Percentiles rank a stretch among this genome's conserved stretches.
Conservation (phyloP, 306 rosid genomes). For the Abrus pulchellus region DNA sequence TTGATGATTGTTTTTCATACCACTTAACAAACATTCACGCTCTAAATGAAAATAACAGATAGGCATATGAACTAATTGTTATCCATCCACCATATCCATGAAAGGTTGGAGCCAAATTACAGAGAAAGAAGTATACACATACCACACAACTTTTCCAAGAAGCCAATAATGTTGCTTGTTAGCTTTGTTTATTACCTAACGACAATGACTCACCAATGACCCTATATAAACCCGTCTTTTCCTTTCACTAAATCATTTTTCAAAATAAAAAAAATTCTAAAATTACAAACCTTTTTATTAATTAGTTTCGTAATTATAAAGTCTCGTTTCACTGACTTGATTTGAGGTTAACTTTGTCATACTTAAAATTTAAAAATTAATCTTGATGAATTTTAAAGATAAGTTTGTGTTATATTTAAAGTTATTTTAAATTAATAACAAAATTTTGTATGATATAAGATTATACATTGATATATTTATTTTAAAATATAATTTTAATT, state of each 20-base stretch:
- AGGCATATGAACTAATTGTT: constrained; percentile 24
- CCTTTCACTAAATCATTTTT: not conserved
- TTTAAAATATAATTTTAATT: no score
- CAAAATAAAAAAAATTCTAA: not conserved
- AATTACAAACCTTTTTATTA: not conserved
- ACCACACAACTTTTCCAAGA: constrained; percentile 44
- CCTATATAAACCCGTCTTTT: not conserved
- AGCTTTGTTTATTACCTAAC: constrained; percentile 47
- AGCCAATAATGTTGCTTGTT: constrained; percentile 49
- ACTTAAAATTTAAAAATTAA: no score
- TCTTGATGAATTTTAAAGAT: no score
- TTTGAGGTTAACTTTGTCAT: no score
- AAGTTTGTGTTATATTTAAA: no score
- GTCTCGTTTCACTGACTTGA: no score
- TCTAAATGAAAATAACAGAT: constrained; percentile 29
- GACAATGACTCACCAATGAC: constrained; percentile 45
- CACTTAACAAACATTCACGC: not conserved
- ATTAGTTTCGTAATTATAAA: no score
- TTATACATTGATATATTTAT: no score
- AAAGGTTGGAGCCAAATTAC: constrained; percentile 43
- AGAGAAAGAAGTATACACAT: constrained; percentile 19
- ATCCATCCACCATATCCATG: constrained; percentile 21
- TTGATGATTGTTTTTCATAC: not conserved
- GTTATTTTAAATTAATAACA: no score
- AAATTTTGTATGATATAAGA: no score